These are phyloP conservation scores for Diaporthe citri DNA, from an alignment of 2,329 filamentous ascomycete species.

Conservation along the genomic window DNA sequence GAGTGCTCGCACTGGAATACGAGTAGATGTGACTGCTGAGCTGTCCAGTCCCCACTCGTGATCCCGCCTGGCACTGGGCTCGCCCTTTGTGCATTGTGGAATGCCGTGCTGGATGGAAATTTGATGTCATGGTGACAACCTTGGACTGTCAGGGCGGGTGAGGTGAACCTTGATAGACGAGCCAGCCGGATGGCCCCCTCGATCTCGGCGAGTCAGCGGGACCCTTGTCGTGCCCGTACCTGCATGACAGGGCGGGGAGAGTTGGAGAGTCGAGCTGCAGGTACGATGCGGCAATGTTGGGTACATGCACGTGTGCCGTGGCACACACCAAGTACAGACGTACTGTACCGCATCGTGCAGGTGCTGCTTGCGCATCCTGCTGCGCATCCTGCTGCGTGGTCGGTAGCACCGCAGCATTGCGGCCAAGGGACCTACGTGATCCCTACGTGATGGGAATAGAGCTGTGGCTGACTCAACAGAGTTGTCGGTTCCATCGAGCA, in stretches of 20 bases:
- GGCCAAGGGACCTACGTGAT: background rate
- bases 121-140: conserved; percentile 20
- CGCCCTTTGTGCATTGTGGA: background rate
- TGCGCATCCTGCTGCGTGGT: background rate
- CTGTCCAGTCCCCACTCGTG: background rate
- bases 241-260: conserved; percentile 27
- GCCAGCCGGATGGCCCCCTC: conserved; percentile 17
- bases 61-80: background rate
- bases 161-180: conserved; percentile 24
- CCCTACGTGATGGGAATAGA: background rate
- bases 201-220: conserved; percentile 16
- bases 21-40: conserved; percentile 6
- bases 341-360: background rate
- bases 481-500: background rate
- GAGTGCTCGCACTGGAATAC: conserved; percentile 1
- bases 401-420: conserved; percentile 15
- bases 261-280: conserved; percentile 18
- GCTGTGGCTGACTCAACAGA: conserved; percentile 25
- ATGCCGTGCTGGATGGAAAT: background rate
- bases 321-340: background rate
- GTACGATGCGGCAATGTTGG: conserved; percentile 5
- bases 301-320: conserved; percentile 21
- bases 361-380: conserved; percentile 12
- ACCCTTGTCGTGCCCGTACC: conserved; percentile 22
- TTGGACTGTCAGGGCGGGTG: conserved; percentile 18